phyloP scores from a whole-genome alignment of 1,139 yeast genomes.

The Candida mesenterica region DNA sequence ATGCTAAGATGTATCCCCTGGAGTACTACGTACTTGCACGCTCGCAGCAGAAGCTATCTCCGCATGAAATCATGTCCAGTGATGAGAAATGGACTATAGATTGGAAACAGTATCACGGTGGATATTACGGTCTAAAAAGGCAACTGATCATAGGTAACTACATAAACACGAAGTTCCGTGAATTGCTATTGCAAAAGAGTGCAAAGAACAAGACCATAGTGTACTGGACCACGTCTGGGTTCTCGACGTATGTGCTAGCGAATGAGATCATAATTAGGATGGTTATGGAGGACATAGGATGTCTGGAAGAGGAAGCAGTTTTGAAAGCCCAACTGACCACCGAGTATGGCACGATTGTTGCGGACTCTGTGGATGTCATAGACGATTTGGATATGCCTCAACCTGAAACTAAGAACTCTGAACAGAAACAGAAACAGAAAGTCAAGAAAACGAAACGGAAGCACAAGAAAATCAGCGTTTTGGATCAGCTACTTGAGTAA shows the following conservation, averaged over 20 bases:
- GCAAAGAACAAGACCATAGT: conserved; percentile 42
- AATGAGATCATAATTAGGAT: conserved; percentile 59
- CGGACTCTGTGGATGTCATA: conserved; percentile 36
- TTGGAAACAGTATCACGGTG: conserved; percentile 52
- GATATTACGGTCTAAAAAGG: conserved; percentile 60
- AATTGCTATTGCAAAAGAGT: conserved; percentile 25
- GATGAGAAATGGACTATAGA: conserved; percentile 48
- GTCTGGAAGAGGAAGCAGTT: conserved; percentile 40
- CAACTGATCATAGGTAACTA: conserved; percentile 49
- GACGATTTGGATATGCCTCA: conserved; percentile 25
- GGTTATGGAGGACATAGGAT: conserved; percentile 45
- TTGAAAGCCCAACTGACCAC: conserved; percentile 44
- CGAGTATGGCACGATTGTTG: conserved; percentile 55
- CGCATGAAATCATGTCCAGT: conserved; percentile 43
- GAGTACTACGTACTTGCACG: conserved; percentile 51
- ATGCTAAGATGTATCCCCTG: conserved; percentile 41
- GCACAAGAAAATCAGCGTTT: too few relatives aligned
- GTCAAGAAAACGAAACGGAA: neutral
- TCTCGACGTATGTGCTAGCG: conserved; percentile 57
- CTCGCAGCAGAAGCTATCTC: conserved; percentile 32
- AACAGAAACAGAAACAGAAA: neutral
- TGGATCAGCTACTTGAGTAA: too few relatives aligned
- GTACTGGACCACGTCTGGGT: conserved; percentile 62
- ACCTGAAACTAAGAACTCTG: neutral
- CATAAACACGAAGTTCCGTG: conserved; percentile 28